These are phyloP conservation scores for Nicotiana otophora DNA, from an alignment of 257 asterid genomes.

Conservation along the genomic window DNA sequence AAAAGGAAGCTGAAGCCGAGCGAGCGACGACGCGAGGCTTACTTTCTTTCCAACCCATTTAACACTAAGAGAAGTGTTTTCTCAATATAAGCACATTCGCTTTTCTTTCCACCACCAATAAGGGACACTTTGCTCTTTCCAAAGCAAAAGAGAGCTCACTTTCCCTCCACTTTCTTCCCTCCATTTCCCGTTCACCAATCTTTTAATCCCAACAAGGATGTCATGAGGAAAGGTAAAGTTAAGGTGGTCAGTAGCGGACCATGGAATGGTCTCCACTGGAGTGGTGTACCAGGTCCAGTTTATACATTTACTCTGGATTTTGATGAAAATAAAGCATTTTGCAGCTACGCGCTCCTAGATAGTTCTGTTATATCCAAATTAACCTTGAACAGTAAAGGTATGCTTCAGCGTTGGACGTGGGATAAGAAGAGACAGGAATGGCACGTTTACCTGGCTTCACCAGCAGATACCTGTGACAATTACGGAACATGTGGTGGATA, in stretches of 20 bases:
- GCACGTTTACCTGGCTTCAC: slow-evolving; percentile 1
- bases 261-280: slow-evolving; percentile 43
- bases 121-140: too few species aligned
- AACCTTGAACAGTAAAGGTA: slow-evolving; percentile 1
- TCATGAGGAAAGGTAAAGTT: too few species aligned
- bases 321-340: slow-evolving; percentile 8
- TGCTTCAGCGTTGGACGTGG: slow-evolving; percentile 16
- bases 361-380: slow-evolving; percentile 21
- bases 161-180: too few species aligned
- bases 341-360: background rate
- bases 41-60: too few species aligned
- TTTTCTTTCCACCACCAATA: too few species aligned
- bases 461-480: slow-evolving; percentile 27
- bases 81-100: too few species aligned
- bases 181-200: too few species aligned
- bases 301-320: background rate
- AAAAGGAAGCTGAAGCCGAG: too few species aligned
- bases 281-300: slow-evolving; percentile 18
- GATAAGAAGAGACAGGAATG: slow-evolving; percentile 16
- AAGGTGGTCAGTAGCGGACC: slow-evolving; percentile 20
- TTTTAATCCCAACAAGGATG: too few species aligned
- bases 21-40: too few species aligned
- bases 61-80: too few species aligned
- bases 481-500: slow-evolving; percentile 25
- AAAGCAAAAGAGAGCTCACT: too few species aligned